Percentiles rank a stretch among this genome's conserved stretches.
phyloP scores from a whole-genome alignment of 441 rosid genomes.

The Macaranga tanarius region DNA sequence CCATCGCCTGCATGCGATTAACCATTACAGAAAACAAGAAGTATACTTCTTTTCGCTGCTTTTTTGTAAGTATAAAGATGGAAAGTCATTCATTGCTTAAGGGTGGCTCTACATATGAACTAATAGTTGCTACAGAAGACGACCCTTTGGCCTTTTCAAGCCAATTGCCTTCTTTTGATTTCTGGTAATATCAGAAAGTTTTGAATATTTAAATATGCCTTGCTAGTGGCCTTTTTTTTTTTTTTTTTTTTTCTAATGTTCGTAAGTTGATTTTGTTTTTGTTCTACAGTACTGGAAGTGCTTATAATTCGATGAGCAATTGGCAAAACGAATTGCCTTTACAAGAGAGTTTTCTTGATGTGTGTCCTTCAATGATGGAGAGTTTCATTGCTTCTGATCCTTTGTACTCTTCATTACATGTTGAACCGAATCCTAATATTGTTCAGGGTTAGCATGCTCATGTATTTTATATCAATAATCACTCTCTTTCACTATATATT shows the following conservation, averaged over 20 bases:
- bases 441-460: background rate
- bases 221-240: background rate
- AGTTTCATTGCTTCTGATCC: conserved; percentile 11
- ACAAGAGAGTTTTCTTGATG: conserved; percentile 19
- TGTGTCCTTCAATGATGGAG: conserved; percentile 21
- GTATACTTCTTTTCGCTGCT: too few species aligned
- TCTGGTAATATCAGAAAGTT: conserved; percentile 9
- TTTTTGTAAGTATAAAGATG: background rate
- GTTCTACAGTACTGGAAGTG: background rate
- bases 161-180: conserved; percentile 7
- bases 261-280: background rate
- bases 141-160: conserved; percentile 8
- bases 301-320: background rate
- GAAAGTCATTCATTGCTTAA: background rate
- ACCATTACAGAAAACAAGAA: background rate
- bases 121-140: conserved; percentile 14
- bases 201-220: too few species aligned
- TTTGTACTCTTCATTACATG: background rate
- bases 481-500: too few species aligned
- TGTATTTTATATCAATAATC: background rate
- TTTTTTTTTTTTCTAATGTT: background rate
- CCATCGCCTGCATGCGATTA: background rate
- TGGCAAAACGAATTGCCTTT: conserved; percentile 25
- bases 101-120: background rate
- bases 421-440: background rate